phyloP scores from a whole-genome alignment of 1,139 yeast genomes.

The Candida sp. region DNA sequence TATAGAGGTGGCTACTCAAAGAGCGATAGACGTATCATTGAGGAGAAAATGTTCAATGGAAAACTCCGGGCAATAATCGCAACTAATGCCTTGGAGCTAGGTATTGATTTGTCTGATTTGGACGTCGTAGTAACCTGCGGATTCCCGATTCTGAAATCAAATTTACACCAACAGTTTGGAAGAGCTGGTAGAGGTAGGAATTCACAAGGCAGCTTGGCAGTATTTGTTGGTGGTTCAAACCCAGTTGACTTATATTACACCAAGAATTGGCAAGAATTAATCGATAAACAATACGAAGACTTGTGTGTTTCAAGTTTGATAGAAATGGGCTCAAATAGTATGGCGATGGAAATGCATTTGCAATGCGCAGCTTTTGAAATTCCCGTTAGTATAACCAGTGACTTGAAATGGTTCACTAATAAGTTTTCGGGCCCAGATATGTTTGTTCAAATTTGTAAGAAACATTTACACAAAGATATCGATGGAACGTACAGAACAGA shows the following conservation, averaged over 20 bases:
- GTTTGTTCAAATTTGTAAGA: constrained; percentile 35
- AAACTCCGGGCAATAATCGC: constrained; percentile 83
- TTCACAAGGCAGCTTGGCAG: constrained; percentile 61
- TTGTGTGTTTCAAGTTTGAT: constrained; percentile 39
- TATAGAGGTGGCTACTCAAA: constrained; percentile 95
- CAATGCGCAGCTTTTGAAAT: constrained; percentile 94
- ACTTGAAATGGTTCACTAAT: constrained; percentile 51
- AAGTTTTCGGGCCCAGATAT: constrained; percentile 11
- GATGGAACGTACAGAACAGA: constrained; percentile 57
- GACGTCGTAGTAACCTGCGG: constrained; percentile 94
- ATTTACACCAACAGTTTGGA: constrained; percentile 93
- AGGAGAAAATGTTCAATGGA: constrained; percentile 86
- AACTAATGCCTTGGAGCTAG: constrained; percentile 92
- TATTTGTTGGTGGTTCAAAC: constrained; percentile 78
- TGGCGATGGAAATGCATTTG: constrained; percentile 71
- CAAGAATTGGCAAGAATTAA: constrained; percentile 62
- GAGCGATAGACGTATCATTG: constrained; percentile 80
- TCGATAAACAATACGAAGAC: constrained; percentile 44
- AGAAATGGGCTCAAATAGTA: constrained; percentile 30
- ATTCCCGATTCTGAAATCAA: constrained; percentile 82
- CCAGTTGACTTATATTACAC: constrained; percentile 88
- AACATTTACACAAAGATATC: constrained; percentile 43
- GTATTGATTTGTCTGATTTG: constrained; percentile 88
- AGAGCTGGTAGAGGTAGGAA: constrained; percentile 87
- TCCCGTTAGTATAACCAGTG: constrained; percentile 55